A percentile compares a stretch with the other conserved stretches of the same genome.
Evolutionary conservation across 108 stramenopile genomes (phyloP).

Genomic region (Nannochloropsis gaditana): DNA sequence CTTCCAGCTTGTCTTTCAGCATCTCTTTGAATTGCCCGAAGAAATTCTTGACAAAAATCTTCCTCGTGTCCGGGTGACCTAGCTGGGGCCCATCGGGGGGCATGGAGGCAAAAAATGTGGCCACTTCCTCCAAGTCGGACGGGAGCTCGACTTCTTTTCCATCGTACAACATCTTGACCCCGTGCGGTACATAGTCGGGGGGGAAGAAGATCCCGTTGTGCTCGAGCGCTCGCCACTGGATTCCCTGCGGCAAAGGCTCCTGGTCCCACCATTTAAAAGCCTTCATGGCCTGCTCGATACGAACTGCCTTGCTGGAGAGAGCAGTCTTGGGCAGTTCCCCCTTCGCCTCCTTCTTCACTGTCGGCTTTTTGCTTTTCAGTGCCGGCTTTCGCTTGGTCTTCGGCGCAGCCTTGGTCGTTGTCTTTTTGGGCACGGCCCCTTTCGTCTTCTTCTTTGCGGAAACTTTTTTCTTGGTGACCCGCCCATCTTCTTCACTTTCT

Average conservation of each 20-base stretch:
- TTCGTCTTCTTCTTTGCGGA: constrained; percentile 33
- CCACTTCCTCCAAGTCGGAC: constrained; percentile 87
- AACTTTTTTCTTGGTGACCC: constrained; percentile 41
- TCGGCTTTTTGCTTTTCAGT: neutral
- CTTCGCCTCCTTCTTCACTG: neutral
- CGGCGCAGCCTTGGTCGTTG: constrained; percentile 30
- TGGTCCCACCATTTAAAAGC: constrained; percentile 65
- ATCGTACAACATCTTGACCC: constrained; percentile 83
- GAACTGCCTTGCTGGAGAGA: constrained; percentile 28
- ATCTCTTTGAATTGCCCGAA: constrained; percentile 74
- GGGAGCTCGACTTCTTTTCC: constrained; percentile 78
- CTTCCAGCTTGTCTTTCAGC: neutral
- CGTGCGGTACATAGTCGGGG: constrained; percentile 84
- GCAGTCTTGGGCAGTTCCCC: constrained; percentile 18
- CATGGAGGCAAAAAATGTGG: constrained; percentile 95
- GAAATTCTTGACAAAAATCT: constrained; percentile 92
- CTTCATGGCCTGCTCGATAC: constrained; percentile 47
- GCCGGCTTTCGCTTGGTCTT: neutral
- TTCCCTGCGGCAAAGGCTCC: constrained; percentile 69
- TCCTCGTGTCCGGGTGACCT: constrained; percentile 76
- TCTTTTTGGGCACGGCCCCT: constrained; percentile 23
- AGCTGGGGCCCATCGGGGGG: constrained; percentile 90
- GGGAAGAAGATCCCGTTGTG: constrained; percentile 93
- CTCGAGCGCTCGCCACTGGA: constrained; percentile 90
- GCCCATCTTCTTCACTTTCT: neutral